Base-by-base conservation (phyloP, 352 stramenopile species). In the Globisporangium solare region DNA sequence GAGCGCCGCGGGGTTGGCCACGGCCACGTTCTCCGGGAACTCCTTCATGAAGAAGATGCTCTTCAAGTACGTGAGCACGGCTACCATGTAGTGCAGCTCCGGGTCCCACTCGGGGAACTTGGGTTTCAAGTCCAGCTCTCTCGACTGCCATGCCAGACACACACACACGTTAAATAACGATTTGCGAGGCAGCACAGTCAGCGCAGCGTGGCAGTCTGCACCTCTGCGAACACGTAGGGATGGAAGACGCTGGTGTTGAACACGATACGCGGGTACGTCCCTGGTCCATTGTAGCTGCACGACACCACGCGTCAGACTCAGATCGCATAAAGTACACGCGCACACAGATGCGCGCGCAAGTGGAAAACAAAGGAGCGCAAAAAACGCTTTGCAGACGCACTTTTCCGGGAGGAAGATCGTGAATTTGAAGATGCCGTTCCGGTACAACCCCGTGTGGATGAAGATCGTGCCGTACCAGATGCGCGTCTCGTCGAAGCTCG, bases 11-110 rank as follows among this genome's bases (percentile, higher is more conserved):
- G 71, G 59, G 61, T 98, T 97, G 12, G 92, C 91, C 17, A 88
- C 76, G 1, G 49, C 63, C 8, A 56, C 50, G 32, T 65, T 50
- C 39, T 71, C 58, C 17, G 76, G 66, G 56, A 98, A 98, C 54
- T 97, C 89, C 66, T 98, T 98, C 70, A 97, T 91, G 77, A 98
- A 99, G 79, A 99, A 99, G 58, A 98, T 97, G 58, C 96, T 97
- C 73, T 99, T 99, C 46, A 99, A 71, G 73, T 97, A 98, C 2
- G 95, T 98, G 41, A 99, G 76, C 41, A 97, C 92, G 12, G 91
- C 97, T 10, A 98, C 89, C 71, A 99, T 92, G 74, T 97, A 99
- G 67, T 98, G 92, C 31, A 94, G 76, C 45, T 94, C 90, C 2
- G 92, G 88, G 61, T 98, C 88, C 94, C 94, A 98, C 51, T 86